A percentile compares a stretch with the other conserved stretches of the same genome.
phyloP scores from a whole-genome alignment of 2,329 filamentous ascomycete species.

The Aspergillus ochraceus region DNA sequence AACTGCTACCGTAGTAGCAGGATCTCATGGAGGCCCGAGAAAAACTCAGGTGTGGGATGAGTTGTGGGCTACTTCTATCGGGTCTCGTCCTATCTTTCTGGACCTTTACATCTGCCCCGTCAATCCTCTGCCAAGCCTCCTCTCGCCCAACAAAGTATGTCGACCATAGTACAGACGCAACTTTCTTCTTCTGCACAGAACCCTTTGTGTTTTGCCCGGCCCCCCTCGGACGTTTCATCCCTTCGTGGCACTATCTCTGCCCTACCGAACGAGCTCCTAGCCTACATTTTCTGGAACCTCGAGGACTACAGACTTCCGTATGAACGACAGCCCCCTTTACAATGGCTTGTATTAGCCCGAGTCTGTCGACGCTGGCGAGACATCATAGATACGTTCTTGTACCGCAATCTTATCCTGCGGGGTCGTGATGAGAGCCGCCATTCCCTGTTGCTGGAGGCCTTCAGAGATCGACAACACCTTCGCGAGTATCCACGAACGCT shows the following conservation, averaged over 20 bases:
- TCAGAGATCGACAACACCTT: not conserved
- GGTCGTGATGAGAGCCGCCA: not conserved
- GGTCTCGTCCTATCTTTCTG: not conserved
- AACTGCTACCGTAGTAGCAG: not conserved
- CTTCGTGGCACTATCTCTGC: not conserved
- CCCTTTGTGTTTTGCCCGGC: not conserved
- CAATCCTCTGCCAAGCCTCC: not conserved
- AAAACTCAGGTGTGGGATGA: not conserved
- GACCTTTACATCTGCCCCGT: not conserved
- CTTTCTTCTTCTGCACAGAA: not conserved
- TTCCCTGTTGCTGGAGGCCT: not conserved
- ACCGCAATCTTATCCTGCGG: not conserved
- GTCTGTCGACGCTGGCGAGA: not conserved
- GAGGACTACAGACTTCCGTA: not conserved
- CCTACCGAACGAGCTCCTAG: not conserved
- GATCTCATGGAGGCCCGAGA: not conserved
- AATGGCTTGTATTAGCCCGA: not conserved
- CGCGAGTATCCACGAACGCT: not conserved
- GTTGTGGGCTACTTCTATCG: not conserved
- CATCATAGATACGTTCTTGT: not conserved
- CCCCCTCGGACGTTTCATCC: not conserved
- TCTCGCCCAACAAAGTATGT: not conserved
- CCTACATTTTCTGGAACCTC: not conserved
- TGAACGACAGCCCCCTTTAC: not conserved
- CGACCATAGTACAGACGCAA: not conserved